Base-by-base conservation (phyloP, 2,329 filamentous ascomycete species). In the Penicillium sp. region DNA sequence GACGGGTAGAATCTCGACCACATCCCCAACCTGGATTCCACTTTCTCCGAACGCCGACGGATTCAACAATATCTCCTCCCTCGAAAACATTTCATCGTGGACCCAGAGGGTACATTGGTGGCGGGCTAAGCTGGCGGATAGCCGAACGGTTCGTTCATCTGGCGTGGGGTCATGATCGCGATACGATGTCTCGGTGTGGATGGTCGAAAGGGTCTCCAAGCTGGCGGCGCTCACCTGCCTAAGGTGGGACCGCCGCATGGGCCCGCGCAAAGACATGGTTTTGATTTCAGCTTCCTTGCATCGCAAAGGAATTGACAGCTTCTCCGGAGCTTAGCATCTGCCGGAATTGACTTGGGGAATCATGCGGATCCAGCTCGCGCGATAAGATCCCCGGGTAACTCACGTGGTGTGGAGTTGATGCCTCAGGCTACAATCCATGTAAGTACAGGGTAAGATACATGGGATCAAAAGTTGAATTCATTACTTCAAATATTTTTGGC, bases 21-120 rank as follows among this genome's bases (percentile, higher is more conserved):
- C 78, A 60, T 85, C 84, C 26, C 89, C 90, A 0, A 85, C 79
- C 55, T 83, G 83, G 61, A 91, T 80, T 46, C 84, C 82, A 45
- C 82, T 79, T 62, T 84, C 82, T 53, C 85, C 84, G 58, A 93
- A 85, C 16, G 88, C 81, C 55, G 90, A 87, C 57, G 88, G 81
- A 70, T 93, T 95, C 68, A 96, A 82, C 23, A 95, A 80, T 45
- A 95, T 87, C 66, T 93, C 91, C 67, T 96, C 90, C 56, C 83
- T 84, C 9, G 88, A 87, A 67, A 92, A 89, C 43, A 84, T 86
- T 63, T 96, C 91, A 71, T 93, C 90, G 64, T 85, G 83, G 8
- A 83, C 80, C 80, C 82, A 84, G 14, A 85, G 71, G 3, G 78
- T 79, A 65, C 81, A 83, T 59, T 69, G 67, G 8, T 69, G 69